Base-by-base conservation (phyloP, 306 rosid genomes). In the Quercus wislizeni region DNA sequence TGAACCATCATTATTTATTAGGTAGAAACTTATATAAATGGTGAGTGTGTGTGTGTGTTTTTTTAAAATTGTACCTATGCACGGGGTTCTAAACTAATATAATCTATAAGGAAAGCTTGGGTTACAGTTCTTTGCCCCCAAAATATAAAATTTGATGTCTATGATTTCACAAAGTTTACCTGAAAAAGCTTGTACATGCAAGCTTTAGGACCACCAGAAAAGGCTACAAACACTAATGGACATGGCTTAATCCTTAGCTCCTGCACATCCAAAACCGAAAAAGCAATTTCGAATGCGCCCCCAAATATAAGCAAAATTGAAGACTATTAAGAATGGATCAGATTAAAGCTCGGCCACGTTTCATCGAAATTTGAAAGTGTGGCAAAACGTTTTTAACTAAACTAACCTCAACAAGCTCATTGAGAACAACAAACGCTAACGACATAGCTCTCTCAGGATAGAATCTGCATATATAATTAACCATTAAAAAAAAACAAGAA, bases 141-240 rank as follows among this genome's bases (percentile, higher is more conserved):
- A 77, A 63, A 57, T 7, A 71, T 28, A 77, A 74, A 67, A 73
- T 6, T 13, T 55, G 73, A 61, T 68, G 69, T 43, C 52, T 1
- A 46, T 3, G 8, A 5, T 25, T 43, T 72, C 63, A 52, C 20
- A 79, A 58, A 69, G 58, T 73, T 54, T 81, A 93, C 99, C 98
- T 91, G 94, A 80, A 95, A 86, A 79, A 90, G 90, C 74, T 86
- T 91, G 88, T 89, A 93, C 88, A 95, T 76, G 82, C 94, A 91
- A 46, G 99, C 97, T 87, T 93, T 91, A 17, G 99, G 88, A 4
- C 97, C 98, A 78, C 93, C 97, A 78, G 97, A 93, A 77, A 91
- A 87, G 35, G 90, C 84, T 35, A 84, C 94, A 90, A 95, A 93
- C 35, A 95, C 98, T 74, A 93, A 81, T 61, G 99, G 98, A 57